Conservation (phyloP, 2,329 filamentous ascomycete genomes). For the Cryphonectria parasitica region DNA sequence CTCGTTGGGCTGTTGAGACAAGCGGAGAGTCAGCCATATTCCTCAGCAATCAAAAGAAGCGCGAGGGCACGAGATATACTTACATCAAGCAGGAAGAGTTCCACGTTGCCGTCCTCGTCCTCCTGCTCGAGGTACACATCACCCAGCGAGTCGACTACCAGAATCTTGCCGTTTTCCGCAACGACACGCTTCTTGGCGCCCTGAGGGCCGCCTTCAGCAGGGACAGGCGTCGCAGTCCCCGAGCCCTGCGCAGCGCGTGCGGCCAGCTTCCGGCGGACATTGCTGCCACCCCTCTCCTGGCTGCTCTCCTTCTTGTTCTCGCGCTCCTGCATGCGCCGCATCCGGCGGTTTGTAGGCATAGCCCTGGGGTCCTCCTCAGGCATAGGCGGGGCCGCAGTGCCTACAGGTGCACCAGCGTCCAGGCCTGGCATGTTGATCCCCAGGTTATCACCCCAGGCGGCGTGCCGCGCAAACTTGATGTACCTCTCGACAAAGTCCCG, state of each 20-base stretch:
- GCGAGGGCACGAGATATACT: conserved; percentile 43
- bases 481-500: conserved; percentile 90
- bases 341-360: conserved; percentile 71
- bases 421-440: conserved; percentile 66
- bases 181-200: conserved; percentile 86
- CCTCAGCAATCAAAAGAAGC: not conserved
- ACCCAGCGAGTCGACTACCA: conserved; percentile 89
- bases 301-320: conserved; percentile 72
- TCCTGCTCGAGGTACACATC: conserved; percentile 95
- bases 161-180: conserved; percentile 91
- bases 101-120: conserved; percentile 80
- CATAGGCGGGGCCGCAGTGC: conserved; percentile 43
- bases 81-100: conserved; percentile 88
- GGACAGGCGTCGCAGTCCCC: conserved; percentile 58
- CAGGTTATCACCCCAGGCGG: conserved; percentile 86
- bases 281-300: conserved; percentile 53
- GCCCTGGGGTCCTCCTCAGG: conserved; percentile 55
- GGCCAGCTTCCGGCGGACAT: conserved; percentile 40
- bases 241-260: conserved; percentile 44
- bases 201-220: conserved; percentile 61
- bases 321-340: conserved; percentile 87
- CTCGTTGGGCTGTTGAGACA: conserved; percentile 67
- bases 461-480: conserved; percentile 83
- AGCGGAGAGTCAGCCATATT: conserved; percentile 22
- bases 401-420: conserved; percentile 45